A percentile compares a stretch with the other conserved stretches of the same genome.
phyloP scores from a whole-genome alignment of 176 grass and related monocot species.

The Triticum timopheevii region DNA sequence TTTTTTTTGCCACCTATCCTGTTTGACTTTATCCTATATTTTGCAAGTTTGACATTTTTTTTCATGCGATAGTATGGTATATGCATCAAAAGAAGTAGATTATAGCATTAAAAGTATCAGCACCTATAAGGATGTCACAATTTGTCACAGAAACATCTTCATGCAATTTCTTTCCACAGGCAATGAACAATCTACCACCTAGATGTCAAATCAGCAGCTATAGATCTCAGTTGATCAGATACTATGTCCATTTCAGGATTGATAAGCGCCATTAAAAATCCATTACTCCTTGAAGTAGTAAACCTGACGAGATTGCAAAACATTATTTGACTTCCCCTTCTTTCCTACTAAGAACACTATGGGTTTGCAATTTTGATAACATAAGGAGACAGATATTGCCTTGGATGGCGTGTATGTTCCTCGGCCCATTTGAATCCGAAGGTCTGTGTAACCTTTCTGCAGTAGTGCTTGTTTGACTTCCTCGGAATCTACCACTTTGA shows the following conservation, averaged over 20 bases:
- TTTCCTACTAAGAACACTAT: neutral
- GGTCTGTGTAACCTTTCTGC: conserved; percentile 56
- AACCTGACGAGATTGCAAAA: neutral
- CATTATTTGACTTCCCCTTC: neutral
- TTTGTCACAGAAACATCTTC: neutral
- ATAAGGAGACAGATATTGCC: conserved; percentile 35
- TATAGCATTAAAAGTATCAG: neutral
- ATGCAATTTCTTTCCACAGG: neutral
- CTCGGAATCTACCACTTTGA: conserved; percentile 55
- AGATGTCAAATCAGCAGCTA: neutral
- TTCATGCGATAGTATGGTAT: neutral
- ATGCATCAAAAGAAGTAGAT: neutral
- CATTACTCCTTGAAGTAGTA: neutral
- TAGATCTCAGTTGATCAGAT: neutral
- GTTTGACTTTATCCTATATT: neutral
- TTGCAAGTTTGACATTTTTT: neutral
- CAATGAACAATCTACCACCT: neutral
- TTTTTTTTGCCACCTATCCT: neutral
- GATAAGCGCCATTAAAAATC: neutral
- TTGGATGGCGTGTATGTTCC: conserved; percentile 55
- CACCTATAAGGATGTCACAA: neutral
- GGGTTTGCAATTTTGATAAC: neutral
- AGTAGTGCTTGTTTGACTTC: conserved; percentile 59
- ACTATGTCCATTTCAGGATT: neutral
- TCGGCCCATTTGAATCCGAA: conserved; percentile 69